Conservation (phyloP, 192 early-diverging fungal genomes). For the Backusella morwellensis region DNA sequence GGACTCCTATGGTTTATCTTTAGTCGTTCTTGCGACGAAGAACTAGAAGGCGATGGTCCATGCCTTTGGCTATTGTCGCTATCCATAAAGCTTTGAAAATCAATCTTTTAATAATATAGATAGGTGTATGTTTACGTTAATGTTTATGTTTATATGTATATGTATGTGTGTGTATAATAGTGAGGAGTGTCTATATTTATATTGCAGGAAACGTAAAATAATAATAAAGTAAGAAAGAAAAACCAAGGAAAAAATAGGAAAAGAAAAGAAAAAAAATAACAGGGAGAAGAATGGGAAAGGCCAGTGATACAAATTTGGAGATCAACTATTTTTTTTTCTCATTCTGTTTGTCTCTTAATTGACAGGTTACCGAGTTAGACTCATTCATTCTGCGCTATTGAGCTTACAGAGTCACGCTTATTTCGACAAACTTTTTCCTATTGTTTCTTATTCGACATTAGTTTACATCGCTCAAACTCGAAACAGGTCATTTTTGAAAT, state of each 20-base stretch:
- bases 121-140: neutral
- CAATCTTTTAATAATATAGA: neutral
- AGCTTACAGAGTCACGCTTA: neutral
- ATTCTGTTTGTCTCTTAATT: conserved; percentile 13
- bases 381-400: conserved; percentile 2
- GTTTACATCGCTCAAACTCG: neutral
- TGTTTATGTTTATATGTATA: neutral
- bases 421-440: neutral
- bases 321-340: conserved; percentile 6
- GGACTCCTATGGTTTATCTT: neutral
- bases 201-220: neutral
- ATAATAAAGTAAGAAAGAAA: conserved; percentile 7
- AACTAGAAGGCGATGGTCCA: neutral
- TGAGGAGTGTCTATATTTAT: neutral
- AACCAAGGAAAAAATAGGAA: conserved; percentile 9
- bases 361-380: conserved; percentile 20
- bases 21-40: neutral
- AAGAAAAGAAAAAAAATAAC: neutral
- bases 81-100: neutral
- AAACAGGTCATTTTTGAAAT: conserved; percentile 1
- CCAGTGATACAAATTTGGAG: conserved; percentile 7
- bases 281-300: neutral
- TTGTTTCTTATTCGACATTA: neutral
- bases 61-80: neutral
- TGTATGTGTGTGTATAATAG: neutral